Percentiles rank a stretch among this genome's conserved stretches.
These are phyloP conservation scores for Trichocomaceae sp. DNA, from an alignment of 2,329 filamentous ascomycete genomes.

Conservation along the genomic window DNA sequence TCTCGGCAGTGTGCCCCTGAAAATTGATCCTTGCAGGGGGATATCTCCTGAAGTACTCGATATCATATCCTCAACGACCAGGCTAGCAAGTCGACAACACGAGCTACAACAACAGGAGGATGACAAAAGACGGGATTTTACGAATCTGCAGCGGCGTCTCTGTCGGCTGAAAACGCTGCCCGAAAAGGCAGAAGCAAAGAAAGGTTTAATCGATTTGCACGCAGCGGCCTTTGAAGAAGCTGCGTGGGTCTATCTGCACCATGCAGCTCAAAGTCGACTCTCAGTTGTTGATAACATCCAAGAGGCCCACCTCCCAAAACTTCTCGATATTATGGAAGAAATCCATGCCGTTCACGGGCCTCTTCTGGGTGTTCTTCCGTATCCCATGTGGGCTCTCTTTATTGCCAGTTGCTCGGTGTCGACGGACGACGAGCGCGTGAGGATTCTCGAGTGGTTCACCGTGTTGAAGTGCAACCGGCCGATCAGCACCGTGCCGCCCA, in stretches of 20 bases:
- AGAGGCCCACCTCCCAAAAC: not conserved
- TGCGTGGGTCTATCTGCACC: not conserved
- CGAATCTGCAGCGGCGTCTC: not conserved
- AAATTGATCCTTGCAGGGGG: not conserved
- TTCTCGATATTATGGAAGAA: not conserved
- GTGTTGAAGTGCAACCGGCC: not conserved
- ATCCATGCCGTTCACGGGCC: not conserved
- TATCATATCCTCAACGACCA: not conserved
- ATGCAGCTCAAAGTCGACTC: not conserved
- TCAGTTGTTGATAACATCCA: not conserved
- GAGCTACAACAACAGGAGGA: not conserved
- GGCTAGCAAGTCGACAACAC: not conserved
- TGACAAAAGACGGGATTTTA: not conserved
- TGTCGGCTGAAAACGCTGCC: not conserved
- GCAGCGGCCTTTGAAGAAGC: not conserved
- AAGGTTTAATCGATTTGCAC: not conserved
- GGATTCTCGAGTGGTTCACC: not conserved
- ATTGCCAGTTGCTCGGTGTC: not conserved
- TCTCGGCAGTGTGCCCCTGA: not conserved
- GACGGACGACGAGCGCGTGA: not conserved
- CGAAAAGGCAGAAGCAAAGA: not conserved
- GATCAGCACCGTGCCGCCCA: not conserved
- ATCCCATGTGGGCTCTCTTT: constrained; percentile 1
- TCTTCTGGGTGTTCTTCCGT: not conserved
- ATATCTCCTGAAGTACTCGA: not conserved